Evolutionary conservation across 192 early-diverging fungal genomes (phyloP), one percentile per base, ranked within the genome.

Genomic region (Coemansia sp.): DNA sequence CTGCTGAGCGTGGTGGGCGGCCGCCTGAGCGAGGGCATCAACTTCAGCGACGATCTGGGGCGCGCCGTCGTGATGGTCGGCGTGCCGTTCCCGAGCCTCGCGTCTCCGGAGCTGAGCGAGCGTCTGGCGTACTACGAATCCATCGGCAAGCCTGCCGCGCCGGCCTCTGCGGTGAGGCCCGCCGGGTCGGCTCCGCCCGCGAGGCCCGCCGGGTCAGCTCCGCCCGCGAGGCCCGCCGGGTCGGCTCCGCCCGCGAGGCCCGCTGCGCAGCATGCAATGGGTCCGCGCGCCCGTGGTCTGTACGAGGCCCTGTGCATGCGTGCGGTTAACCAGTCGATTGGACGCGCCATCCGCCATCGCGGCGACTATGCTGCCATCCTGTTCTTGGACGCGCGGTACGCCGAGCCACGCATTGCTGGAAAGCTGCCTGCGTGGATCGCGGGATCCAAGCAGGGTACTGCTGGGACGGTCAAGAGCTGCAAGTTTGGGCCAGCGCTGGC

Each of bases 301-400:
- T 94, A 93, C 56, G 91, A 95, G 59, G 91, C 93, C 55, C 65
- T 95, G 32, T 95, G 92, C 71, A 95, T 97, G 93, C 84, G 88
- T 21, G 91, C 91, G 3, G 91, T 97, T 0, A 95, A 98, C 70
- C 94, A 95, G 75, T 87, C 86, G 3, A 92, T 92, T 52, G 94
- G 95, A 5, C 83, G 96, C 14, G 94, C 93, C 4, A 95, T 98
- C 55, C 86, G 96, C 9, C 96, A 98, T 68, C 82, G 81, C 32
- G 64, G 84, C 44, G 96, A 98, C 69, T 94, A 91, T 69, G 91
- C 94, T 0, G 85, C 86, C 1, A 90, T 98, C 47, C 63, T 92
- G 3, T 71, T 98, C 33, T 49, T 96, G 28, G 95, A 96, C 54
- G 47, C 69, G 19, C 67, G 88, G 1, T 88, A 89, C 66, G 69